Percentiles rank a stretch among this genome's conserved stretches.
phyloP scores from a whole-genome alignment of 192 early-diverging fungal species.

The Entomortierella lignicola region DNA sequence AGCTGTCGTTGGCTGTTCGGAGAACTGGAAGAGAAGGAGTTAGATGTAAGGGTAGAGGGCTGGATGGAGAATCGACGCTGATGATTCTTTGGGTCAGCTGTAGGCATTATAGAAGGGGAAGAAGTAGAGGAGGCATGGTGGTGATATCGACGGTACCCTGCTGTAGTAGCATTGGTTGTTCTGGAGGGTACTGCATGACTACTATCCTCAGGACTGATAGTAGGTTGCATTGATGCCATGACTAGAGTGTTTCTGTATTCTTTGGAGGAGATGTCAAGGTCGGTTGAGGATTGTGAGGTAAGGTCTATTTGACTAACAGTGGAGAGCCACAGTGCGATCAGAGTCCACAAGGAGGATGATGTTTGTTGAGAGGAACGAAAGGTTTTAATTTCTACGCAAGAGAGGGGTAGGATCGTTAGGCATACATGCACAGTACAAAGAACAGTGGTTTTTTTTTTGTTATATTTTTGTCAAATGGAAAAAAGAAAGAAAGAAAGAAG shows the following conservation, averaged over 20 bases:
- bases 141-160: slow-evolving; percentile 4
- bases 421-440: background rate
- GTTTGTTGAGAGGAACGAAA: background rate
- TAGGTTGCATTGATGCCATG: slow-evolving; percentile 6
- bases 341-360: background rate
- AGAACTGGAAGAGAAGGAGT: background rate
- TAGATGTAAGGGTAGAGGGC: slow-evolving; percentile 1
- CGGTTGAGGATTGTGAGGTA: background rate
- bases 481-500: background rate
- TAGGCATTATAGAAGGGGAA: background rate
- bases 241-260: background rate
- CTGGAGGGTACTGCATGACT: background rate
- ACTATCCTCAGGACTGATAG: background rate
- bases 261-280: background rate
- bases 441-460: no score
- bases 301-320: no score
- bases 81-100: slow-evolving; percentile 1
- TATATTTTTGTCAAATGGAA: background rate
- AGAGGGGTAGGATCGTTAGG: slow-evolving; percentile 2
- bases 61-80: slow-evolving; percentile 20
- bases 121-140: slow-evolving; percentile 9
- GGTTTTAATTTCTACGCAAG: background rate
- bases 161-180: background rate
- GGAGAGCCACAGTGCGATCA: no score
- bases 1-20: background rate